A percentile compares a stretch with the other conserved stretches of the same genome.
phyloP scores from a whole-genome alignment of 2,329 filamentous ascomycete species.

The Rhexocercosporidium sp. region DNA sequence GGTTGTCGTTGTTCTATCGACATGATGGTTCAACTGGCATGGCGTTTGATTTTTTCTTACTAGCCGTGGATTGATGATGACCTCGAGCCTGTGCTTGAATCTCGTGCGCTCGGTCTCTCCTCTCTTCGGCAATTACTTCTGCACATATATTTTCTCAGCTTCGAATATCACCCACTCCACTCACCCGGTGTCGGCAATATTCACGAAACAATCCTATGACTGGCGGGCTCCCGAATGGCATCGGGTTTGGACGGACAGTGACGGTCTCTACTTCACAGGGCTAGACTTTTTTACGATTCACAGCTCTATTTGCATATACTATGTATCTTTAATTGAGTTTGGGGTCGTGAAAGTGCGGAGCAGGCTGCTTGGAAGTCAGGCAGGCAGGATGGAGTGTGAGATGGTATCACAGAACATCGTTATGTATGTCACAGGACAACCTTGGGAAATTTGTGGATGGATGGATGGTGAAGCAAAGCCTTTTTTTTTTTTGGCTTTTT shows the following conservation, averaged over 20 bases:
- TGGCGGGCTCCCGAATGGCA: conserved; percentile 6
- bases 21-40: conserved; percentile 31
- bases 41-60: conserved; percentile 36
- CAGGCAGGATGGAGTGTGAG: background rate
- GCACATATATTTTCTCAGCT: conserved; percentile 24
- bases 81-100: conserved; percentile 41
- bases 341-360: background rate
- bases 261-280: conserved; percentile 21
- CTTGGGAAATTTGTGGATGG: background rate
- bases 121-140: conserved; percentile 18
- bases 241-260: conserved; percentile 9
- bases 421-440: background rate
- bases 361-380: background rate
- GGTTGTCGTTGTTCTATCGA: conserved; percentile 29
- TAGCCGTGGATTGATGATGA: conserved; percentile 29
- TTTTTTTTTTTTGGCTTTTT: conserved; percentile 12
- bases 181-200: conserved; percentile 15
- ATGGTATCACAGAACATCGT: conserved; percentile 7
- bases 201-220: conserved; percentile 14
- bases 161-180: conserved; percentile 24
- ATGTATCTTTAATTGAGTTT: conserved; percentile 22
- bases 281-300: conserved; percentile 18
- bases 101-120: conserved; percentile 40
- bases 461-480: background rate
- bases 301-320: conserved; percentile 20